Base-by-base conservation (phyloP, 257 asterid genomes). In the Fraxinus quadrangulata region DNA sequence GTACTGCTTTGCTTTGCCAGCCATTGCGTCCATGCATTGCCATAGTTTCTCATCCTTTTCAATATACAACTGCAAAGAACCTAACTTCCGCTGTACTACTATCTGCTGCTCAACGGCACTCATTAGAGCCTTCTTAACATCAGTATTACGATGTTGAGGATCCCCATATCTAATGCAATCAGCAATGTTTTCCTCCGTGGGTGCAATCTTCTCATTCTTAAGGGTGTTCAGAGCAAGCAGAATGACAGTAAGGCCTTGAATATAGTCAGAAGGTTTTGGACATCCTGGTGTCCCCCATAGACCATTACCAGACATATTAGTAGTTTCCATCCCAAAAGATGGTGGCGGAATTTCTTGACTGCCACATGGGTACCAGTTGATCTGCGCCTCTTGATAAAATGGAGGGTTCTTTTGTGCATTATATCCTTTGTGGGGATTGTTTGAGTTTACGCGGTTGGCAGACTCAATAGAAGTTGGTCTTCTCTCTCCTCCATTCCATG, bases 151-250 rank as follows among this genome's bases (percentile, higher is more conserved):
- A 85, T 92, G 89, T 81, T 81, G 84, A 69, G 79, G 83, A 71
- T 90, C 95, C 70, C 97, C 97, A 75, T 84, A 91, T 84, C 87
- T 83, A 76, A 94, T 83, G 88, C 97, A 94, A 86, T 90, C 92
- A 28, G 87, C 40, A 37, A 94, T 92, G 87, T 94, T 90, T 81
- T 84, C 92, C 83, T 91, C 93, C 10, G 96, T 92, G 13, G 98
- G 98, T 94, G 89, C 77, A 82, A 94, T 83, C 87, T 88, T 91
- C 90, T 94, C 97, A 42, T 69, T 88, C 84, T 89, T 91, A 67
- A 94, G 92, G 77, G 94, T 87, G 89, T 91, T 89, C 86, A 94
- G 84, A 49, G 97, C 96, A 84, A 90, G 92, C 77, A 92, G 81
- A 79, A 92, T 71, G 63, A 92, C 98, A 71, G 85, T 91, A 78